phyloP scores from a whole-genome alignment of 169 alveolate species.

The Plasmodium cynomolgi region DNA sequence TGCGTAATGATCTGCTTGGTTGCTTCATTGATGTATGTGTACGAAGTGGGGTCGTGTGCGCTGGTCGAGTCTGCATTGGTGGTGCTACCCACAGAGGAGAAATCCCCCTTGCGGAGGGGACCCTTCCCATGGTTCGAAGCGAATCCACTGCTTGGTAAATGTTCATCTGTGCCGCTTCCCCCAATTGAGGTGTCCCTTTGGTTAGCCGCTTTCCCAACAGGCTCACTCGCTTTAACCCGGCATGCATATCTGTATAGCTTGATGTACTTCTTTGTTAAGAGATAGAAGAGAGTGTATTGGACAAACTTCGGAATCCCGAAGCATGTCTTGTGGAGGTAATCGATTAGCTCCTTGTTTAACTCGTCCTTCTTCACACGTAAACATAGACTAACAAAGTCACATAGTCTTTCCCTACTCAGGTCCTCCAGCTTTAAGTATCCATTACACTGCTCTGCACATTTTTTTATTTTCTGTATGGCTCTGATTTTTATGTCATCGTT shows the following conservation, averaged over 20 bases:
- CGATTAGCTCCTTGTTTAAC: slow-evolving; percentile 69
- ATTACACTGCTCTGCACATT: slow-evolving; percentile 77
- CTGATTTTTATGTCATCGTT: slow-evolving; percentile 9
- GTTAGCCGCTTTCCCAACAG: not conserved
- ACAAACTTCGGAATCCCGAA: slow-evolving; percentile 81
- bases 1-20: slow-evolving; percentile 17
- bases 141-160: not conserved
- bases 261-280: slow-evolving; percentile 70
- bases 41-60: not conserved
- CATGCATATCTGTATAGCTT: not conserved
- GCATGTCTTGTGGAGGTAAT: slow-evolving; percentile 76
- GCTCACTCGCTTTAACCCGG: not conserved
- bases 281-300: slow-evolving; percentile 74
- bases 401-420: slow-evolving; percentile 55
- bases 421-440: slow-evolving; percentile 77
- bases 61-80: not conserved
- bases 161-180: not conserved
- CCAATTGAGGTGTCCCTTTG: not conserved
- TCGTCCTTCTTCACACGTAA: slow-evolving; percentile 45
- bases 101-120: too few species aligned
- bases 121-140: too few species aligned
- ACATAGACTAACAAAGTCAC: slow-evolving; percentile 74
- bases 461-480: slow-evolving; percentile 67
- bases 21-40: slow-evolving; percentile 12
- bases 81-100: not conserved